These are phyloP conservation scores for Phytophthora multivora DNA, from an alignment of 352 stramenopile genomes.

Conservation along the genomic window DNA sequence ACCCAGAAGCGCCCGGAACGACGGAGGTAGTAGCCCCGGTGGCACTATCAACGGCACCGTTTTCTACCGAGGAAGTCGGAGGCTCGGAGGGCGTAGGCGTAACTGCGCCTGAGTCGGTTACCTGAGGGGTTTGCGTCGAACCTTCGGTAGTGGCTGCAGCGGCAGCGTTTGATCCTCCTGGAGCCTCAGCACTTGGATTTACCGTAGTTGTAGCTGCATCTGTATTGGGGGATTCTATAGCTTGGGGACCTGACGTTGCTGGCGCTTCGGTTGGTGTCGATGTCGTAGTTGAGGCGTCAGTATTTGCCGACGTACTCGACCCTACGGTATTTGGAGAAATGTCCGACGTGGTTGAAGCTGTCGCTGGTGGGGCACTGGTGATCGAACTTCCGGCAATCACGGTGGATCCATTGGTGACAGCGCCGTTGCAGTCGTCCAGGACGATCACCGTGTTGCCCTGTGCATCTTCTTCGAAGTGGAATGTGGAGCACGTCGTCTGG, in stretches of 20 bases:
- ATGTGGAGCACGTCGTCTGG: constrained; percentile 17
- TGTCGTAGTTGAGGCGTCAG: not conserved
- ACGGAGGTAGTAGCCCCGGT: not conserved
- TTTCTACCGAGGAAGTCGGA: not conserved
- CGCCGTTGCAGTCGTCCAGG: constrained; percentile 19
- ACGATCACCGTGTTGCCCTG: constrained; percentile 20
- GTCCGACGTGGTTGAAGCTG: not conserved
- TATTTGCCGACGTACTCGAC: constrained; percentile 2
- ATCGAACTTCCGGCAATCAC: constrained; percentile 11
- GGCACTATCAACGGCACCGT: not conserved
- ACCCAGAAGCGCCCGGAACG: not conserved
- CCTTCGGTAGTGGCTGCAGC: not conserved
- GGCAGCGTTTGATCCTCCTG: constrained; percentile 1
- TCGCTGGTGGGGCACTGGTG: not conserved
- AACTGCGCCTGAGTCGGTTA: not conserved
- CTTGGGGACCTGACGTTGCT: constrained; percentile 2
- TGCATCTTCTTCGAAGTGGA: constrained; percentile 24
- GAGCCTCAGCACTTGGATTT: not conserved
- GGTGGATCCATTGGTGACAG: constrained; percentile 15
- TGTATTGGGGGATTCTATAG: not conserved
- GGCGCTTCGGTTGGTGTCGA: not conserved
- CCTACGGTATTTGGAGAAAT: not conserved
- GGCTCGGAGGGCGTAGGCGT: not conserved
- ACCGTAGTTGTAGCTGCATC: not conserved
- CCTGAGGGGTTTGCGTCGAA: not conserved